Evolutionary conservation across 2,329 filamentous ascomycete species (phyloP).

Genomic region (Penicillium sp.): DNA sequence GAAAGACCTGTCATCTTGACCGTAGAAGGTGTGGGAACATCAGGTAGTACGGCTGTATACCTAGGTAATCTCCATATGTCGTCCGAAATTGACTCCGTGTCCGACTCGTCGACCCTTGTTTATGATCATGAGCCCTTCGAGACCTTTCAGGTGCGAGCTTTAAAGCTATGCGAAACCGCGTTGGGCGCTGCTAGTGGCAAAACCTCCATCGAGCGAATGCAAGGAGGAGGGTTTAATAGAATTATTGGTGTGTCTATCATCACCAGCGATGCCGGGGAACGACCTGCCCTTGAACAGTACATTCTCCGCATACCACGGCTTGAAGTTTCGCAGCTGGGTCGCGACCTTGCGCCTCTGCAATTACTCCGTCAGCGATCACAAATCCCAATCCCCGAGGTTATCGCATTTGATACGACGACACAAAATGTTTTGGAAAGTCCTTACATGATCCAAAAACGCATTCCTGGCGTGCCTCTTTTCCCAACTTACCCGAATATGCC

Average conservation of each 20-base stretch:
- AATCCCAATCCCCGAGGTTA: not conserved
- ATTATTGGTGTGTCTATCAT: not conserved
- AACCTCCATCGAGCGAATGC: not conserved
- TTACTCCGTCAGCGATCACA: not conserved
- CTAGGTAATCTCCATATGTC: too few relatives aligned
- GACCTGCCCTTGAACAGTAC: not conserved
- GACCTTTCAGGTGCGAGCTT: too few relatives aligned
- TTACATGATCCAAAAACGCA: not conserved
- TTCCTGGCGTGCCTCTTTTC: not conserved
- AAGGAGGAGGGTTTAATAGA: not conserved
- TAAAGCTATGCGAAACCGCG: too few relatives aligned
- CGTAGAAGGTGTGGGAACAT: too few relatives aligned
- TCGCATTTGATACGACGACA: not conserved
- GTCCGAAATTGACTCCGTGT: too few relatives aligned
- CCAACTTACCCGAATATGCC: not conserved
- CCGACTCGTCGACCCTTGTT: too few relatives aligned
- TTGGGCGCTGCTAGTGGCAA: too few relatives aligned
- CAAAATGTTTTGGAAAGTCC: not conserved
- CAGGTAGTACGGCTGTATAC: too few relatives aligned
- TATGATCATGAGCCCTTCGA: too few relatives aligned
- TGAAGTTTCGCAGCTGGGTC: not conserved
- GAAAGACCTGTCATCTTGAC: too few relatives aligned
- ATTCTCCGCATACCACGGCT: not conserved
- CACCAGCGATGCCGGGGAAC: not conserved
- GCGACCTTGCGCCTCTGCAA: not conserved